A percentile compares a stretch with the other conserved stretches of the same genome.
Evolutionary conservation across 768 basidiomycete genomes (phyloP).

Genomic region (Suillus decipiens): DNA sequence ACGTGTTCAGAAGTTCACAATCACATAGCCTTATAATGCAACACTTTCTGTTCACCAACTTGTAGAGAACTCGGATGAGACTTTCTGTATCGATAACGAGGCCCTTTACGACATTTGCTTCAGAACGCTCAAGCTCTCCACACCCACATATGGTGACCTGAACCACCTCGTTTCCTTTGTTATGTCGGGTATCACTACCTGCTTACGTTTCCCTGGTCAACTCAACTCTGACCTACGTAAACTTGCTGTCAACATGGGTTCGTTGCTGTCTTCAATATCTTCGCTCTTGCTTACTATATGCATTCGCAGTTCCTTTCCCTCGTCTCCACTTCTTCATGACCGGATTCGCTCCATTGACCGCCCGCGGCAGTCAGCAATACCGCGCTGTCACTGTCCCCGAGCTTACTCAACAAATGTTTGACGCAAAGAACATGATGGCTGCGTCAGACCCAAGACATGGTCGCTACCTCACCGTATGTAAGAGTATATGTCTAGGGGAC

Average conservation of each 20-base stretch:
- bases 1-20: slow-evolving; percentile 3
- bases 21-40: slow-evolving; percentile 88
- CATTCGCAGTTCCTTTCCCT: slow-evolving; percentile 82
- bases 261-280: slow-evolving; percentile 27
- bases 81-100: slow-evolving; percentile 99
- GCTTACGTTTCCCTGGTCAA: slow-evolving; percentile 99
- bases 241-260: slow-evolving; percentile 98
- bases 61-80: slow-evolving; percentile 99
- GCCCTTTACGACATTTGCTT: slow-evolving; percentile 99
- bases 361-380: slow-evolving; percentile 93
- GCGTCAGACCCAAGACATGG: slow-evolving; percentile 96
- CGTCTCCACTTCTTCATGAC: slow-evolving; percentile 99
- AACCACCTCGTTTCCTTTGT: slow-evolving; percentile 98
- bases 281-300: slow-evolving; percentile 9
- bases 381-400: slow-evolving; percentile 97
- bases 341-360: slow-evolving; percentile 92
- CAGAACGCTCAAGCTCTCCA: slow-evolving; percentile 93
- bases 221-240: slow-evolving; percentile 98
- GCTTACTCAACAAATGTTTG: slow-evolving; percentile 99
- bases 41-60: slow-evolving; percentile 98
- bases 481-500: neutral
- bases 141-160: slow-evolving; percentile 95
- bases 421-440: slow-evolving; percentile 99
- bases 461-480: slow-evolving; percentile 88
- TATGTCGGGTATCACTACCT: slow-evolving; percentile 99